Evolutionary conservation across 805 yeast species (phyloP), one percentile per base, ranked within the genome.

Genomic region (Candida germanica): DNA sequence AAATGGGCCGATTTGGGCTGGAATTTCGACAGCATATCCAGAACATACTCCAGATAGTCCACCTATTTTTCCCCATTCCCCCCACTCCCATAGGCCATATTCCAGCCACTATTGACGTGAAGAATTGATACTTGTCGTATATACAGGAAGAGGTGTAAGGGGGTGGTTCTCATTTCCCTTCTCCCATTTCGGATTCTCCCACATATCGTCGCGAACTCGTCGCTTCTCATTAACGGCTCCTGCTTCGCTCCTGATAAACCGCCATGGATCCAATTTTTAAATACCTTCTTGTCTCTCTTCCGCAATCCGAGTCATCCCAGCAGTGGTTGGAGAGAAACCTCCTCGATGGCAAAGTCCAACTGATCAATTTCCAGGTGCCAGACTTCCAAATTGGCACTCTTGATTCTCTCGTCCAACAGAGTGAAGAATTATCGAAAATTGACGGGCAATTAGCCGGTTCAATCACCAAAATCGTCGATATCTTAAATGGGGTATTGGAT

Each of bases 321-420:
- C 64, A 60, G 38, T 81, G 83, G 80, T 61, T 86, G 40, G 77
- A 79, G 46, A 59, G 70, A 34, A 58, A 65, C 20, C 63, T 83
- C 40, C 62, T 74, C 42, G 75, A 70, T 15, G 89, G 88, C 14
- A 72, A 67, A 47, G 71, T 75, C 26, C 79, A 76, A 32, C 68
- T 86, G 22, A 59, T 70, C 36, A 65, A 72, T 38, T 75, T 84
- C 40, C 66, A 69, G 23, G 69, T 88, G 34, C 98, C 98, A 6
- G 79, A 73, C 43, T 91, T 93, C 63, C 91, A 93, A 60, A 87
- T 93, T 44, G 97, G 97, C 19, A 89, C 98, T 9, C 74, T 93
- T 54, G 99, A 93, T 61, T 82, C 88, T 20, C 73, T 93, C 42
- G 94, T 93, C 36, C 80, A 83, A 50, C 89, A 89, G 61, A 79